Conservation (phyloP, 164 flowering plant species). For the Liriodendron chinense region DNA sequence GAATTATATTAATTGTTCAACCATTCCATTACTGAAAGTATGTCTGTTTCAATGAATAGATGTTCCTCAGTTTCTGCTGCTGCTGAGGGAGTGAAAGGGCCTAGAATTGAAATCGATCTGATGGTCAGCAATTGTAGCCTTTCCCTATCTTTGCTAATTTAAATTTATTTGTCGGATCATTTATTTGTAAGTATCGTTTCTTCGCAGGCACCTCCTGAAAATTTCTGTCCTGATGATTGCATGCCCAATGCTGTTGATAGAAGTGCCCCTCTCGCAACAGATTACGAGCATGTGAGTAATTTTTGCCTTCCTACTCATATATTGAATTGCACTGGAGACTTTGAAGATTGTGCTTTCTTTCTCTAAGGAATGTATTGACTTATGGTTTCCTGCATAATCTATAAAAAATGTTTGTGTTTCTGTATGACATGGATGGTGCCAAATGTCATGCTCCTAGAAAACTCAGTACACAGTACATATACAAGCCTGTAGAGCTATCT, state of each 20-base stretch:
- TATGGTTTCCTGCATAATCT: not conserved
- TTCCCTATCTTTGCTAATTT: not conserved
- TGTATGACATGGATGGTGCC: not conserved
- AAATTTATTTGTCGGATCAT: constrained; percentile 1
- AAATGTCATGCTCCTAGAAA: not conserved
- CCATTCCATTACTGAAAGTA: not conserved
- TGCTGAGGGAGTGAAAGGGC: constrained; percentile 17
- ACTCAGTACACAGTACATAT: not conserved
- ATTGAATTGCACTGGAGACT: not conserved
- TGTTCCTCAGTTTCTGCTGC: constrained; percentile 4
- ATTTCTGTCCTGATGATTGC: constrained; percentile 8
- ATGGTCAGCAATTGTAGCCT: constrained; percentile 35
- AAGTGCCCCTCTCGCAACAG: not conserved
- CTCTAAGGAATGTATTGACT: not conserved
- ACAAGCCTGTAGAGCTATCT: not conserved
- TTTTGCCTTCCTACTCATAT: not conserved
- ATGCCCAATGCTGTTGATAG: constrained; percentile 3
- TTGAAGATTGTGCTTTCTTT: not conserved
- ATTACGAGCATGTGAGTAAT: constrained; percentile 7
- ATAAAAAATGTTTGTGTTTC: not conserved
- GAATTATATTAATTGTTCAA: not conserved
- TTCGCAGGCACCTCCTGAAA: constrained; percentile 38
- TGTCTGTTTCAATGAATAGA: constrained; percentile 2
- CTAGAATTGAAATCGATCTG: constrained; percentile 42
- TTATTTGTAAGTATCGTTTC: not conserved